phyloP scores from a whole-genome alignment of 140 eudicot genomes.

The Erigeron philadelphicus region DNA sequence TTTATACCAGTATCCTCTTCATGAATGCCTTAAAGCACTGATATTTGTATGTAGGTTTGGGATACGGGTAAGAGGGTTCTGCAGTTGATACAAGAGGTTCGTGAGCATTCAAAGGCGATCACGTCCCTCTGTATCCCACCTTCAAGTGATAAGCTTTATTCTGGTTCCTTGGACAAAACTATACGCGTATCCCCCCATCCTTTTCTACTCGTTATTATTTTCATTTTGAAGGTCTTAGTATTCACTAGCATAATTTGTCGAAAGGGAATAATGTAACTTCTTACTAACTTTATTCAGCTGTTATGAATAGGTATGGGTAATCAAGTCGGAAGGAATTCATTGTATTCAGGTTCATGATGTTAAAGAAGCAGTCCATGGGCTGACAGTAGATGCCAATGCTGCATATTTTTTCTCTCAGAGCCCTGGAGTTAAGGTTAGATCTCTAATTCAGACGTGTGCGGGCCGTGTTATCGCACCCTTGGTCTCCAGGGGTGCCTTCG shows the following conservation, averaged over 20 bases:
- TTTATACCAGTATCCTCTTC: too few species aligned
- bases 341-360: conserved; percentile 74
- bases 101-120: conserved; percentile 67
- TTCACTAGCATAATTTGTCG: too few species aligned
- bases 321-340: conserved; percentile 68
- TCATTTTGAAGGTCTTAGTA: too few species aligned
- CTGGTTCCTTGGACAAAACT: conserved; percentile 84
- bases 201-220: not conserved
- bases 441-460: not conserved
- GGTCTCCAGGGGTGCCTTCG: too few species aligned
- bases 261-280: too few species aligned
- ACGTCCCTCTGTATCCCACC: conserved; percentile 58
- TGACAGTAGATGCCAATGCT: conserved; percentile 43
- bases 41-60: conserved; percentile 51
- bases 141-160: conserved; percentile 53
- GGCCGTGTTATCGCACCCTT: too few species aligned
- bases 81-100: conserved; percentile 64
- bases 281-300: not conserved
- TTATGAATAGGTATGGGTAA: conserved; percentile 53
- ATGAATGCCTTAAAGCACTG: not conserved
- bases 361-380: conserved; percentile 54
- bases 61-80: conserved; percentile 49
- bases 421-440: conserved; percentile 64
- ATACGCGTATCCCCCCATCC: conserved; percentile 50
- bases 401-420: conserved; percentile 66